Conservation (phyloP, 2,329 filamentous ascomycete species). For the Cladosporium sp. region DNA sequence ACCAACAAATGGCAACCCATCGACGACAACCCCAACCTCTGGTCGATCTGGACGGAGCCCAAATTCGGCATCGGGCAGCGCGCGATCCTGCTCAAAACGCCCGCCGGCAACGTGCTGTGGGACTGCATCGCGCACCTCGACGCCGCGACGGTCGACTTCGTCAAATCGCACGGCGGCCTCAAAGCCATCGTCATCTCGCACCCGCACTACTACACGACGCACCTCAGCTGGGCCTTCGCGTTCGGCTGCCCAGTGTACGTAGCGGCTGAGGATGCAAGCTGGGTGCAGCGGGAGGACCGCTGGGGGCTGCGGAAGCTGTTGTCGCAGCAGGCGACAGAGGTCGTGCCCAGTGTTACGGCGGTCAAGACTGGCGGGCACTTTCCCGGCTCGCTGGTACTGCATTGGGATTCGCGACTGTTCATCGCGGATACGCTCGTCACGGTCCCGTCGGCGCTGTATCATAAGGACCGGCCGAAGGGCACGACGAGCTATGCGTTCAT, state of each 20-base stretch:
- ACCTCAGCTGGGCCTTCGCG: conserved; percentile 63
- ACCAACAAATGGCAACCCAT: conserved; percentile 29
- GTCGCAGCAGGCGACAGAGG: conserved; percentile 24
- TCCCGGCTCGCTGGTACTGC: conserved; percentile 63
- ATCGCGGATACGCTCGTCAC: conserved; percentile 72
- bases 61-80: conserved; percentile 68
- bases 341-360: conserved; percentile 49
- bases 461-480: conserved; percentile 36
- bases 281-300: conserved; percentile 50
- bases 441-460: conserved; percentile 47
- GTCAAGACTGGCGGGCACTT: conserved; percentile 76
- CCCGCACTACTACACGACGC: conserved; percentile 76
- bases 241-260: conserved; percentile 68
- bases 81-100: conserved; percentile 61
- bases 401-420: conserved; percentile 51
- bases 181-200: conserved; percentile 59
- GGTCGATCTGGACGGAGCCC: conserved; percentile 40
- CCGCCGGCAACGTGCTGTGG: conserved; percentile 68
- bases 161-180: conserved; percentile 59
- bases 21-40: conserved; percentile 38
- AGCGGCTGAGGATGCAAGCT: conserved; percentile 57
- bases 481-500: conserved; percentile 60
- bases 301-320: conserved; percentile 42
- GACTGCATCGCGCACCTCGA: conserved; percentile 69
- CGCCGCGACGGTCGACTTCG: conserved; percentile 51